phyloP scores from a whole-genome alignment of 257 asterid species.

The Ophiorrhiza pumila region DNA sequence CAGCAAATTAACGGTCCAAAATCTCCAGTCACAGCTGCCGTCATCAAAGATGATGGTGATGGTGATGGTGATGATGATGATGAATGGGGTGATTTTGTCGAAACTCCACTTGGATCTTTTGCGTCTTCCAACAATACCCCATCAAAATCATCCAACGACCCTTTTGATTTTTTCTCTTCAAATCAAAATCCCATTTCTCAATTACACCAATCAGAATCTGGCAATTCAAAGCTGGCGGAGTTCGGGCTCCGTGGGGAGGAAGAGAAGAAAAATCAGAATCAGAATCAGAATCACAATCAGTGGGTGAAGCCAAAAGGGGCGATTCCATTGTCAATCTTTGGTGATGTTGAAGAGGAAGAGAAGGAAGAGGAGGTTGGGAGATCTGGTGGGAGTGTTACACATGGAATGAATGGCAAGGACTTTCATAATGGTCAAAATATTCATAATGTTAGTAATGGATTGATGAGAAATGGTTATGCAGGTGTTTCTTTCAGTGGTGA shows the following conservation, averaged over 20 bases:
- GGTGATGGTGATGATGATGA: slow-evolving; percentile 50
- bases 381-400: slow-evolving; percentile 20
- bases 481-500: slow-evolving; percentile 25
- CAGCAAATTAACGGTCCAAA: slow-evolving; percentile 23
- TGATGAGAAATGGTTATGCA: slow-evolving; percentile 21
- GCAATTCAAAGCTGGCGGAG: background rate
- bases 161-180: slow-evolving; percentile 18
- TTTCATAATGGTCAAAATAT: background rate
- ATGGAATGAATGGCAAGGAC: slow-evolving; percentile 20
- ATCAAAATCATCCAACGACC: slow-evolving; percentile 31
- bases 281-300: slow-evolving; percentile 24
- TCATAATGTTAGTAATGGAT: slow-evolving; percentile 21
- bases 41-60: background rate
- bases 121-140: slow-evolving; percentile 24
- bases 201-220: slow-evolving; percentile 16
- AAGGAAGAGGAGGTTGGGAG: slow-evolving; percentile 21
- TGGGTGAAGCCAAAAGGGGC: slow-evolving; percentile 73
- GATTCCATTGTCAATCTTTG: slow-evolving; percentile 70
- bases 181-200: slow-evolving; percentile 17
- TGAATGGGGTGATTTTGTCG: slow-evolving; percentile 84
- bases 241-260: background rate
- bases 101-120: slow-evolving; percentile 41
- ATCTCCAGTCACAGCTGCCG: slow-evolving; percentile 6
- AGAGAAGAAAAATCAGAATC: slow-evolving; percentile 22
- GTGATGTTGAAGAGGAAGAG: slow-evolving; percentile 49